These are phyloP conservation scores for Helichrysum umbraculigerum DNA, from an alignment of 129 eudicot species.

Conservation along the genomic window DNA sequence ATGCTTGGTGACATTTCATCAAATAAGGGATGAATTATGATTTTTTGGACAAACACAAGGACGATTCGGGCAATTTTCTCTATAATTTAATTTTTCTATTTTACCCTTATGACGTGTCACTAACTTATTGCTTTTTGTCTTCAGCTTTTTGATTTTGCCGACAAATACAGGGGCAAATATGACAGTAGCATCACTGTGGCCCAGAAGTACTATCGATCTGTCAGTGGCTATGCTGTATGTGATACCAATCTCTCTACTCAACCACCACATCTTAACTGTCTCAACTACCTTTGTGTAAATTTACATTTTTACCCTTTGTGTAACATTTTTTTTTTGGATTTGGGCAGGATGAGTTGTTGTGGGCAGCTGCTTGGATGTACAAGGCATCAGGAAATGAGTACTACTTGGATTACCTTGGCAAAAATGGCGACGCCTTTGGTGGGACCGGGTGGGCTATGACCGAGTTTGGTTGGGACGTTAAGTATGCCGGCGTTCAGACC, in stretches of 20 bases:
- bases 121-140: slow-evolving; percentile 1
- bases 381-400: slow-evolving; percentile 77
- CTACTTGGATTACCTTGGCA: slow-evolving; percentile 79
- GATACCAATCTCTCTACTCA: slow-evolving; percentile 14
- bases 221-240: slow-evolving; percentile 67
- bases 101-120: slow-evolving; percentile 19
- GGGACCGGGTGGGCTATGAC: slow-evolving; percentile 99
- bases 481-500: slow-evolving; percentile 94
- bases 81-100: background rate
- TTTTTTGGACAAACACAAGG: no score
- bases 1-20: no score
- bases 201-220: slow-evolving; percentile 67
- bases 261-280: background rate
- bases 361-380: slow-evolving; percentile 90
- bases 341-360: slow-evolving; percentile 67
- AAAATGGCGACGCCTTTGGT: slow-evolving; percentile 78
- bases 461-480: slow-evolving; percentile 98
- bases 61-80: no score
- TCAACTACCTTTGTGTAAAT: slow-evolving; percentile 3
- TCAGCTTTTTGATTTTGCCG: slow-evolving; percentile 79
- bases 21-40: no score
- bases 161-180: slow-evolving; percentile 72
- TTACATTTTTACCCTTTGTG: slow-evolving; percentile 27
- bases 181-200: slow-evolving; percentile 58
- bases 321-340: slow-evolving; percentile 4